phyloP scores from a whole-genome alignment of 331 rosid genomes.

The Malus hybrid region DNA sequence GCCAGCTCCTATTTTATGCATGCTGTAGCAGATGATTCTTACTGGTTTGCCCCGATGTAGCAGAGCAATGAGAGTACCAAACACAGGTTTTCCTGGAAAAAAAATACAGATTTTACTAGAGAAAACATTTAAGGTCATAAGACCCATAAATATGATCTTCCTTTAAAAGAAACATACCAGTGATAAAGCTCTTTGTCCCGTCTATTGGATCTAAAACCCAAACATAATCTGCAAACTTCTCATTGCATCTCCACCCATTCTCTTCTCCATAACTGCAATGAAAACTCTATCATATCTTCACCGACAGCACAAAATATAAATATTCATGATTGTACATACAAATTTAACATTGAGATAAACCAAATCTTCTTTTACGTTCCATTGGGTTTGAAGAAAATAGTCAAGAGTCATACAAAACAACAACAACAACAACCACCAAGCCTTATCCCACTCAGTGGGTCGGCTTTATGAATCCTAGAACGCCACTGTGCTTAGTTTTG shows the following conservation, averaged over 20 bases:
- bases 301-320: neutral
- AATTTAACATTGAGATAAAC: neutral
- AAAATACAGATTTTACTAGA: neutral
- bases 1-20: neutral
- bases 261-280: conserved; percentile 85
- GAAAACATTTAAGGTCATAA: neutral
- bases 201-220: conserved; percentile 98
- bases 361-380: neutral
- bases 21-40: conserved; percentile 26
- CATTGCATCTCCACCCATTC: conserved; percentile 84
- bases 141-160: neutral
- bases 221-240: conserved; percentile 62
- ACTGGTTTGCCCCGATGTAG: conserved; percentile 71
- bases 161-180: conserved; percentile 40
- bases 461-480: no score
- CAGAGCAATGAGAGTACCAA: conserved; percentile 89
- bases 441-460: no score
- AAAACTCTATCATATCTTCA: neutral
- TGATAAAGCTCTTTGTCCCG: conserved; percentile 92
- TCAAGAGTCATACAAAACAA: no score
- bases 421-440: no score
- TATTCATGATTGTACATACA: conserved; percentile 1
- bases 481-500: no score
- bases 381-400: neutral
- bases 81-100: conserved; percentile 74